Evolutionary conservation across 1,284 basidiomycete species (phyloP).

Genomic region (Naganishia liquefaciens): DNA sequence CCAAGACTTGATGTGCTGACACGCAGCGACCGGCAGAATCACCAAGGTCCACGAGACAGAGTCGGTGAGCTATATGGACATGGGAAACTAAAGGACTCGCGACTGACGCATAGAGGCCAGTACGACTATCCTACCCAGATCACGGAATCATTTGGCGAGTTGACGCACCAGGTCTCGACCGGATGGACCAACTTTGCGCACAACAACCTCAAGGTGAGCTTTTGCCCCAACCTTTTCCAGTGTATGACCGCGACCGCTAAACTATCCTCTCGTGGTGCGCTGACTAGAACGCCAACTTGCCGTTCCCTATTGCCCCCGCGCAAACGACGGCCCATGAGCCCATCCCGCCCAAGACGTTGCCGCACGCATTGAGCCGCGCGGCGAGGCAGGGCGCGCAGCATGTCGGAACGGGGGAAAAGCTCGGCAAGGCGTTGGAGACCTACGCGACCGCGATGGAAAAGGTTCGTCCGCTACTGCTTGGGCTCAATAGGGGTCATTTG

Average conservation of each 20-base stretch:
- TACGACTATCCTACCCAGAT: conserved; percentile 77
- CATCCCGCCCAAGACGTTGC: conserved; percentile 84
- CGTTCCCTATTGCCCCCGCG: conserved; percentile 62
- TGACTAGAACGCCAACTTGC: conserved; percentile 72
- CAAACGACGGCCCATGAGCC: conserved; percentile 56
- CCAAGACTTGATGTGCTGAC: neutral
- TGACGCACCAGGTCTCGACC: conserved; percentile 68
- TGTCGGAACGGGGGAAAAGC: conserved; percentile 62
- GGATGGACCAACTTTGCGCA: conserved; percentile 83
- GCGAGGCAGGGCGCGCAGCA: conserved; percentile 70
- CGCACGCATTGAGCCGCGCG: conserved; percentile 86
- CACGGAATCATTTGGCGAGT: conserved; percentile 58
- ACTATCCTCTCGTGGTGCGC: neutral
- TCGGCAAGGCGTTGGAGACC: conserved; percentile 72
- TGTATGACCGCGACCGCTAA: no score
- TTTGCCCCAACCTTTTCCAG: conserved; percentile 3
- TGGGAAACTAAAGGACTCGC: neutral
- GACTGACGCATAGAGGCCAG: conserved; percentile 29
- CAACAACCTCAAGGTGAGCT: conserved; percentile 71
- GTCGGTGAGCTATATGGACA: conserved; percentile 41
- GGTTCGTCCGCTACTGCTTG: conserved; percentile 41
- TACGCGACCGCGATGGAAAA: conserved; percentile 86
- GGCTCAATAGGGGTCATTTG: neutral
- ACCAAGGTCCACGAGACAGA: conserved; percentile 82
- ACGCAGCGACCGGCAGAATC: conserved; percentile 59